Percentiles rank a stretch among this genome's conserved stretches.
Evolutionary conservation across 148 eudicot genomes (phyloP).

Genomic region (Rhododendron simsii): DNA sequence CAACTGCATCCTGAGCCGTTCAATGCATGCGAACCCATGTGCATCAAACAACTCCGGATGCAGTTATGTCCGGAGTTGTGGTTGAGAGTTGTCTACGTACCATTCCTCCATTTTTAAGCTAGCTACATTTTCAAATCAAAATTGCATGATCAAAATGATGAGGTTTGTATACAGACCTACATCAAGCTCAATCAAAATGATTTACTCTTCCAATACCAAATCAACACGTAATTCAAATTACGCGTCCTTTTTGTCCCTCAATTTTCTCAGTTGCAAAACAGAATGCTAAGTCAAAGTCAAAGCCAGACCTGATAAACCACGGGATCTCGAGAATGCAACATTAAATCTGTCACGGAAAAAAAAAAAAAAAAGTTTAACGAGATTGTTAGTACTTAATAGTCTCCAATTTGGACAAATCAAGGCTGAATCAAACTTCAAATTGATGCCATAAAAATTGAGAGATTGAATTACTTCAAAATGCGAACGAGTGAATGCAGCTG

Average conservation of each 20-base stretch:
- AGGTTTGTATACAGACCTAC: not conserved
- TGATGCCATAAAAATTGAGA: not conserved
- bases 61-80: too few species aligned
- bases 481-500: not conserved
- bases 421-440: not conserved
- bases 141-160: not conserved
- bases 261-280: not conserved
- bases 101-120: not conserved
- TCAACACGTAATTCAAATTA: not conserved
- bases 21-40: too few species aligned
- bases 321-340: slow-evolving; percentile 3
- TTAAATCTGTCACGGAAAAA: not conserved
- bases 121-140: not conserved
- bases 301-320: not conserved
- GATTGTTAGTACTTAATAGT: not conserved
- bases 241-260: not conserved
- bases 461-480: not conserved
- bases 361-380: not conserved
- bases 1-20: too few species aligned
- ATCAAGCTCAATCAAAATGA: not conserved
- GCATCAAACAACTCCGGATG: too few species aligned
- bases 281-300: not conserved
- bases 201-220: not conserved
- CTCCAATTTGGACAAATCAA: not conserved
- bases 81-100: too few species aligned